These are phyloP conservation scores for Biscogniauxia mediterranea DNA, from an alignment of 2,329 filamentous ascomycete species.

Conservation along the genomic window DNA sequence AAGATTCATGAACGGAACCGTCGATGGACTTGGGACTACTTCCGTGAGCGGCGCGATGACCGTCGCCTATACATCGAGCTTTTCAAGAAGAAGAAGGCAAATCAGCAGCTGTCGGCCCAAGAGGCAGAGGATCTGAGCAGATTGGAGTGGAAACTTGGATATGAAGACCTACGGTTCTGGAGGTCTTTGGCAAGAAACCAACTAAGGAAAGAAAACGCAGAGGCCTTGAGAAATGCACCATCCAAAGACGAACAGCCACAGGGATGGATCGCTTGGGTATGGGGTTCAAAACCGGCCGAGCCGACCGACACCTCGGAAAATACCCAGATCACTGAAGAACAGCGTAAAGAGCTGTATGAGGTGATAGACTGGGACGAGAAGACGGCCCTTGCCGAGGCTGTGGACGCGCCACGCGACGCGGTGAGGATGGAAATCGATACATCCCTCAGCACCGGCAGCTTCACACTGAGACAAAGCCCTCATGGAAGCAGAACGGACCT, in stretches of 20 bases:
- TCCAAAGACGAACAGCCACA: conserved; percentile 64
- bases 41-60: conserved; percentile 88
- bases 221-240: conserved; percentile 67
- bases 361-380: conserved; percentile 99
- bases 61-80: conserved; percentile 85
- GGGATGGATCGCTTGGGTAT: conserved; percentile 89
- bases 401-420: conserved; percentile 87
- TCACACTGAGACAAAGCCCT: conserved; percentile 84
- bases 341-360: conserved; percentile 93
- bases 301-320: conserved; percentile 67
- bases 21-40: conserved; percentile 94
- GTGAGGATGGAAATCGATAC: conserved; percentile 92
- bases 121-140: conserved; percentile 71
- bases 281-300: conserved; percentile 70
- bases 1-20: conserved; percentile 95
- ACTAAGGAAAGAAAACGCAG: conserved; percentile 90
- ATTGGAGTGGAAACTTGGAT: conserved; percentile 83
- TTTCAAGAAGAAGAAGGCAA: conserved; percentile 90
- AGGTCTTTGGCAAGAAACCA: conserved; percentile 90
- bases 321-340: conserved; percentile 88
- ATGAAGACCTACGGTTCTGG: conserved; percentile 98
- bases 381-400: conserved; percentile 78
- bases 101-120: conserved; percentile 65
- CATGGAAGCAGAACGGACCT: conserved; percentile 78
- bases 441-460: conserved; percentile 91